phyloP scores from a whole-genome alignment of 768 basidiomycete genomes.

The Hypholoma sublateritium region DNA sequence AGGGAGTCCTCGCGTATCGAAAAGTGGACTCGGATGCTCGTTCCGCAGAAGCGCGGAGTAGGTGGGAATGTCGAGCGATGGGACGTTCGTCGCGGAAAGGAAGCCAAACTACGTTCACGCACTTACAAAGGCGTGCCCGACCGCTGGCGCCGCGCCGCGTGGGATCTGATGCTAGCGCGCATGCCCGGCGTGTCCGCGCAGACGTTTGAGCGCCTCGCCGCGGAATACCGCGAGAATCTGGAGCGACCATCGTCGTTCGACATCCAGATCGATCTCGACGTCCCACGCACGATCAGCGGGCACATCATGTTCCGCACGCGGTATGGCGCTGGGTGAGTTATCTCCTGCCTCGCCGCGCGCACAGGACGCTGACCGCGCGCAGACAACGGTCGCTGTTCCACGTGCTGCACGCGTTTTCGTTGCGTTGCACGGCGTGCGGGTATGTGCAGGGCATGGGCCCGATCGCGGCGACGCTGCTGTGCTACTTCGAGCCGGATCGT shows the following conservation, averaged over 20 bases:
- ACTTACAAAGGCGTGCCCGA: slow-evolving; percentile 97
- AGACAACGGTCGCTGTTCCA: slow-evolving; percentile 96
- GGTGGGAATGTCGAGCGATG: slow-evolving; percentile 81
- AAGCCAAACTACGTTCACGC: slow-evolving; percentile 66
- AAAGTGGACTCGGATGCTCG: slow-evolving; percentile 95
- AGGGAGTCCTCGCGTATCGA: slow-evolving; percentile 78
- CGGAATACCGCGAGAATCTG: slow-evolving; percentile 60
- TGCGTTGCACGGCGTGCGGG: slow-evolving; percentile 82
- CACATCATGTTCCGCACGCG: slow-evolving; percentile 94
- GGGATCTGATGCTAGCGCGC: slow-evolving; percentile 77
- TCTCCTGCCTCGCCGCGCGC: slow-evolving; percentile 2
- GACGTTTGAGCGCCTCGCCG: slow-evolving; percentile 42
- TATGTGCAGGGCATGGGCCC: slow-evolving; percentile 99
- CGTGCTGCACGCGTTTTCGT: slow-evolving; percentile 89
- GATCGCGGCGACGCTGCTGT: slow-evolving; percentile 90
- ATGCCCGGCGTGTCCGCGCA: slow-evolving; percentile 45
- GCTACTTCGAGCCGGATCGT: slow-evolving; percentile 90
- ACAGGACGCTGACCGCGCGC: slow-evolving; percentile 1
- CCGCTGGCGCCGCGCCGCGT: slow-evolving; percentile 90
- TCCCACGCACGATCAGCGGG: slow-evolving; percentile 92
- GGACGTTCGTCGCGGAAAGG: slow-evolving; percentile 65
- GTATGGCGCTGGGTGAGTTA: slow-evolving; percentile 88
- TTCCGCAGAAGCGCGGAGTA: slow-evolving; percentile 61
- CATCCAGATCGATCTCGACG: slow-evolving; percentile 97
- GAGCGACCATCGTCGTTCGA: slow-evolving; percentile 88